Base-by-base conservation (phyloP, 1,284 basidiomycete genomes). In the Ceratorhiza oryzae-sativae region DNA sequence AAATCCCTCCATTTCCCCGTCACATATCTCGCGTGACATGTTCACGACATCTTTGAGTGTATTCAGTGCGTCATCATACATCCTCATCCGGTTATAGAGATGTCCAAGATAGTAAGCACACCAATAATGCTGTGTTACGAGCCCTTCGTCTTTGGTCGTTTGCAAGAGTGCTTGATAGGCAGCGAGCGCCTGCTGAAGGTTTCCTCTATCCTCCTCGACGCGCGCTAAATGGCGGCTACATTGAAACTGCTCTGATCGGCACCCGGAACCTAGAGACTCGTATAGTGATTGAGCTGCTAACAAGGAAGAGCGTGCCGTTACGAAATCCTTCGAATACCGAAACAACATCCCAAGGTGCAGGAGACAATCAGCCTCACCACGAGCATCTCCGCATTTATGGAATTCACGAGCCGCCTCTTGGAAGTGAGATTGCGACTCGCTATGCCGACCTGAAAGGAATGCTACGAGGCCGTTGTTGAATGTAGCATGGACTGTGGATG, bases 51-150 rank as follows among this genome's bases (percentile, higher is more conserved):
- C 42, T n/a, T 48, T 71, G 39, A 71, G 45, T 12, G 36, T 20
- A 23, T 34, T 59, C 12, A 39, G 42, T 15, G 67, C 67, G 9
- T 71, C 67, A 12, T 48, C 45, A 25, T 59, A 71, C 10, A 20
- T 23, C 30, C 39, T 58, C 32, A 46, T 59, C 5, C 55, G 41
- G 20, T 49, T 59, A 39, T 46, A 49, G 20, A 71, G 41, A n/a
- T 59, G 67, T 4, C 67, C 67, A 18, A 71, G 41, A 20, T 59
- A 59, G 13, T 71, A 71, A 3, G 12, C 20, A 34, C 67, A 71
- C 67, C 67, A 71, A 6, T 30, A 23, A 15, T 71, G 27, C 46
- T 71, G 55, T 13, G 42, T 71, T 20, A 23, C 36, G 9, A 49
- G 25, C 10, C 45, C 56, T 12, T 46, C 56, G n/a, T 10, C 20